These are phyloP conservation scores for Calophaca sinica DNA, from an alignment of 306 rosid species.

Conservation along the genomic window DNA sequence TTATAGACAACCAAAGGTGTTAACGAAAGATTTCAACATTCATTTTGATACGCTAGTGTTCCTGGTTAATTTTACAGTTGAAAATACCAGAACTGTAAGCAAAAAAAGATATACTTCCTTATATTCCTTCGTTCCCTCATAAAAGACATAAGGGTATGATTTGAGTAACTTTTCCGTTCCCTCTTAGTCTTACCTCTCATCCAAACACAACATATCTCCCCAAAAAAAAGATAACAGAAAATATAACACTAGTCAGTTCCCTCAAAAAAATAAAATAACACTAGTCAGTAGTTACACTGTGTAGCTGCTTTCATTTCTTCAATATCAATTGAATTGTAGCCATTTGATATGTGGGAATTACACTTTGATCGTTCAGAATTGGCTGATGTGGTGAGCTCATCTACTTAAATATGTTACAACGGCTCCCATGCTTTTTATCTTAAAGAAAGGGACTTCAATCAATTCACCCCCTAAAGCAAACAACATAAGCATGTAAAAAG, in stretches of 20 bases:
- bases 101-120: neutral
- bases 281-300: neutral
- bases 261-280: no score
- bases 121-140: neutral
- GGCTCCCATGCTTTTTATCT: conserved; percentile 52
- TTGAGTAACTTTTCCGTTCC: neutral
- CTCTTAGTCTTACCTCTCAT: neutral
- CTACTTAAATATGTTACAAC: conserved; percentile 58
- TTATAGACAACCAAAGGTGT: no score
- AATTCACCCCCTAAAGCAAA: conserved; percentile 50
- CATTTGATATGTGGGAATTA: conserved; percentile 36
- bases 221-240: neutral
- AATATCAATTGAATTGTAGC: conserved; percentile 28
- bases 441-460: conserved; percentile 49
- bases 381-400: conserved; percentile 47
- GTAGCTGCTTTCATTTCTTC: conserved; percentile 36
- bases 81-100: neutral
- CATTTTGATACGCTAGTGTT: no score
- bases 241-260: conserved; percentile 6
- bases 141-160: neutral
- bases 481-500: conserved; percentile 48
- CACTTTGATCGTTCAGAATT: conserved; percentile 32
- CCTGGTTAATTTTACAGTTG: no score
- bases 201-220: neutral
- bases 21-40: no score